Evolutionary conservation across 345 rosid genomes (phyloP).

Genomic region (Crucihimalaya himalaica): DNA sequence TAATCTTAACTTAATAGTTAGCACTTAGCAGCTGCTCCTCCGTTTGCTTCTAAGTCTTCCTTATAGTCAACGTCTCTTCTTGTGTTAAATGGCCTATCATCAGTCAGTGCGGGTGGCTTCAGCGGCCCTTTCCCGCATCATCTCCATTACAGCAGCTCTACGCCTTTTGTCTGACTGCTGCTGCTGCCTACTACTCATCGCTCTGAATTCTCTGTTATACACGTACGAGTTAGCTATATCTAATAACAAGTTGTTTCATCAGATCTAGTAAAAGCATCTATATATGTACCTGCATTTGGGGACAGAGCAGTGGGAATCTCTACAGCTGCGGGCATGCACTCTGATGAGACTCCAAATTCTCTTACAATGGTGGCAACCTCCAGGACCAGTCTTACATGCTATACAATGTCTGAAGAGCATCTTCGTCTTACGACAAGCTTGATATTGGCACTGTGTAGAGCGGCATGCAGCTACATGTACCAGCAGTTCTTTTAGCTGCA

Average conservation of each 20-base stretch:
- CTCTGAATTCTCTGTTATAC: slow-evolving; percentile 65
- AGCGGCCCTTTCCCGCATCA: slow-evolving; percentile 91
- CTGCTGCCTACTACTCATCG: slow-evolving; percentile 68
- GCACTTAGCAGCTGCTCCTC: neutral
- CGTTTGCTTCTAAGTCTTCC: neutral
- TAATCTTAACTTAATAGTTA: slow-evolving; percentile 1
- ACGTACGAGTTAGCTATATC: neutral
- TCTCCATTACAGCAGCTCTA: slow-evolving; percentile 94
- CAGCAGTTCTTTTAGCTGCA: slow-evolving; percentile 79
- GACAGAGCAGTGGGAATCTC: slow-evolving; percentile 78
- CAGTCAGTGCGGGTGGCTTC: slow-evolving; percentile 68
- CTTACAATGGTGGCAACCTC: slow-evolving; percentile 65
- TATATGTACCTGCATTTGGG: slow-evolving; percentile 80
- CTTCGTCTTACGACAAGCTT: slow-evolving; percentile 64
- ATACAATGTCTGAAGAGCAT: slow-evolving; percentile 68
- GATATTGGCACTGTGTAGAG: slow-evolving; percentile 66
- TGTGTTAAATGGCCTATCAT: neutral
- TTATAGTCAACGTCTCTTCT: neutral
- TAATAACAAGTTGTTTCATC: neutral
- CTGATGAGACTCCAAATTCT: slow-evolving; percentile 74
- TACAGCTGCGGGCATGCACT: slow-evolving; percentile 80
- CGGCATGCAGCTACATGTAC: slow-evolving; percentile 79
- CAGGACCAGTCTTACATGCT: slow-evolving; percentile 66
- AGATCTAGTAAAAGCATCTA: neutral
- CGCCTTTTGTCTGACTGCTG: slow-evolving; percentile 85